Evolutionary conservation across 371 early-diverging fungal genomes (phyloP).

Genomic region (Mucor saturninus): DNA sequence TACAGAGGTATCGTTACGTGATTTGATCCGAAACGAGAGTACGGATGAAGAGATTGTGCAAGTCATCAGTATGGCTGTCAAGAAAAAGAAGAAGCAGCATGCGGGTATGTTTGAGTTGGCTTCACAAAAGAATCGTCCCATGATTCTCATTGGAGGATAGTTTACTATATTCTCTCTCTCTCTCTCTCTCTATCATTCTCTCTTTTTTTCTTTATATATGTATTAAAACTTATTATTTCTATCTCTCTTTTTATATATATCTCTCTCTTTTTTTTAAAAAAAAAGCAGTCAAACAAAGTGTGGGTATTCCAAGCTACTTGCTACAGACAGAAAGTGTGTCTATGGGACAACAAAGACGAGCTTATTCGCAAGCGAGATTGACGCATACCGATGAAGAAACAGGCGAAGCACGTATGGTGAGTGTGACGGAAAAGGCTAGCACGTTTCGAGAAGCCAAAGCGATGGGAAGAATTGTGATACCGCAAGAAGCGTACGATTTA

Average conservation of each 20-base stretch:
- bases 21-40: conserved; percentile 74
- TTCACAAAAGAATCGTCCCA: conserved; percentile 86
- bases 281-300: not conserved
- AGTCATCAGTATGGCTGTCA: conserved; percentile 78
- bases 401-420: conserved; percentile 86
- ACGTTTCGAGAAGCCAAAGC: conserved; percentile 80
- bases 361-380: conserved; percentile 35
- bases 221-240: not conserved
- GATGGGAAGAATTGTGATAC: conserved; percentile 68
- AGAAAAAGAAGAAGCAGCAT: conserved; percentile 88
- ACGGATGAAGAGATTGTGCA: conserved; percentile 69
- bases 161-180: not conserved
- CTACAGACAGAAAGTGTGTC: not conserved
- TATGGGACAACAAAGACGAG: too few species aligned
- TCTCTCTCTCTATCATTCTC: not conserved
- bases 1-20: conserved; percentile 84
- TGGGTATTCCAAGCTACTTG: conserved; percentile 1
- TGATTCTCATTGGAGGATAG: conserved; percentile 94
- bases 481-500: conserved; percentile 62
- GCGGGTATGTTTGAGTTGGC: conserved; percentile 89
- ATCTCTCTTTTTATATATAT: not conserved
- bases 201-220: not conserved
- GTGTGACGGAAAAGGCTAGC: conserved; percentile 69
- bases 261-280: not conserved
- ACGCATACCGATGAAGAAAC: conserved; percentile 80